phyloP scores from a whole-genome alignment of 2,329 filamentous ascomycete genomes.

The Tympanopsis confertula region DNA sequence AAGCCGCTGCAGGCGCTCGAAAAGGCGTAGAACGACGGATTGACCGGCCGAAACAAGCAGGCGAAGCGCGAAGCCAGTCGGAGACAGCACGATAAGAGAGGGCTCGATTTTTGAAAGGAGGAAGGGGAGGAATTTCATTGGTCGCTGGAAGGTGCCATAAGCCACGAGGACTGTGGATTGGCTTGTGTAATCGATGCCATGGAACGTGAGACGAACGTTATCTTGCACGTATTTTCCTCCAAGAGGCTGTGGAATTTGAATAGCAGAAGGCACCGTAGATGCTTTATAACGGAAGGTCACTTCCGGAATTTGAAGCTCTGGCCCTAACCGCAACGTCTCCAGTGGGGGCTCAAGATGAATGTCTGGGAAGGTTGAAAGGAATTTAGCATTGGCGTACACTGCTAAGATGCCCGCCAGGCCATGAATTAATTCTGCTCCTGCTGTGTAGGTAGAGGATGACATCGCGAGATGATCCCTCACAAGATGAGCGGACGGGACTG shows the following conservation, averaged over 20 bases:
- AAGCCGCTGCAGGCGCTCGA: constrained; percentile 22
- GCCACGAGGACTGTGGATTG: constrained; percentile 20
- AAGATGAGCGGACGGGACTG: neutral
- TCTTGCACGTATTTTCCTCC: constrained; percentile 13
- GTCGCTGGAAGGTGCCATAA: constrained; percentile 16
- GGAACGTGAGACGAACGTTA: constrained; percentile 21
- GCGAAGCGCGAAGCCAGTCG: constrained; percentile 22
- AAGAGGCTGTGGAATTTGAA: neutral
- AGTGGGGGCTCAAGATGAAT: neutral
- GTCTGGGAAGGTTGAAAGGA: neutral
- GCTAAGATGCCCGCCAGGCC: neutral
- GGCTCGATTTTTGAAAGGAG: constrained; percentile 9
- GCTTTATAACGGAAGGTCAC: neutral
- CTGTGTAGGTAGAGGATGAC: neutral
- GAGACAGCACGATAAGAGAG: constrained; percentile 18
- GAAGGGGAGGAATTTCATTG: constrained; percentile 12
- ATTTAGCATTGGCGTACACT: neutral
- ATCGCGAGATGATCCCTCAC: neutral
- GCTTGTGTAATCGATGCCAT: constrained; percentile 19
- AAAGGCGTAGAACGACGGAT: constrained; percentile 17
- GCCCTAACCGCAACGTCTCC: neutral
- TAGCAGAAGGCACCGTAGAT: neutral
- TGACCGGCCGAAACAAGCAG: constrained; percentile 20
- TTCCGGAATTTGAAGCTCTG: neutral
- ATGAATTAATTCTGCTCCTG: neutral